These are phyloP conservation scores for Chlorella sp. DNA, from an alignment of 139 green algal genomes.

Conservation along the genomic window DNA sequence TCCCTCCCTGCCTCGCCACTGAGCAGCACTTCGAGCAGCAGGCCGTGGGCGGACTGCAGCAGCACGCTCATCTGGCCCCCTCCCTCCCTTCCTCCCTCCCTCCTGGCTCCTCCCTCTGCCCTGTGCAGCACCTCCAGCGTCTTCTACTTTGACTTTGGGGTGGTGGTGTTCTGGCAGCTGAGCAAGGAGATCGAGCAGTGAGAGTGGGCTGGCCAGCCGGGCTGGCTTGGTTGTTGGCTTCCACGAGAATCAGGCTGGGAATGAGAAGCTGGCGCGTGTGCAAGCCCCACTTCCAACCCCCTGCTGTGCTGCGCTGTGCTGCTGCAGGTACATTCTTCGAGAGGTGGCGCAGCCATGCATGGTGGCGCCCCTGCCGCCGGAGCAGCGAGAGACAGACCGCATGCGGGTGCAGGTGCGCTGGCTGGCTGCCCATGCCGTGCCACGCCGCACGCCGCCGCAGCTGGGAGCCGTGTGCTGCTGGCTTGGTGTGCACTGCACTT, in stretches of 20 bases:
- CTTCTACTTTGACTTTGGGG: conserved; percentile 47
- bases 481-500: no score
- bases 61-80: no score
- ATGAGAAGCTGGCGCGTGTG: no score
- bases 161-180: conserved; percentile 36
- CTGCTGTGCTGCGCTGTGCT: background rate
- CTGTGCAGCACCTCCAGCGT: conserved; percentile 10
- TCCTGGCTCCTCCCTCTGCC: background rate
- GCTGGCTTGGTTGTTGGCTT: background rate
- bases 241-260: no score
- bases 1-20: no score
- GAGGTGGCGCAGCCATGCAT: conserved; percentile 38
- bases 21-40: no score
- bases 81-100: background rate
- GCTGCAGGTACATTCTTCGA: conserved; percentile 31
- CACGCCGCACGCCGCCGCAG: no score
- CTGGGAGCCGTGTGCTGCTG: no score
- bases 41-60: no score
- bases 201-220: background rate
- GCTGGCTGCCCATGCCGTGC: no score
- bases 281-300: no score
- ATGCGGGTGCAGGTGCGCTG: conserved; percentile 3
- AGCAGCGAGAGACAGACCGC: conserved; percentile 11
- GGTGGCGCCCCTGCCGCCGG: background rate
- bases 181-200: conserved; percentile 36